Conservation (phyloP, 768 basidiomycete genomes). For the Boletus bicolor region DNA sequence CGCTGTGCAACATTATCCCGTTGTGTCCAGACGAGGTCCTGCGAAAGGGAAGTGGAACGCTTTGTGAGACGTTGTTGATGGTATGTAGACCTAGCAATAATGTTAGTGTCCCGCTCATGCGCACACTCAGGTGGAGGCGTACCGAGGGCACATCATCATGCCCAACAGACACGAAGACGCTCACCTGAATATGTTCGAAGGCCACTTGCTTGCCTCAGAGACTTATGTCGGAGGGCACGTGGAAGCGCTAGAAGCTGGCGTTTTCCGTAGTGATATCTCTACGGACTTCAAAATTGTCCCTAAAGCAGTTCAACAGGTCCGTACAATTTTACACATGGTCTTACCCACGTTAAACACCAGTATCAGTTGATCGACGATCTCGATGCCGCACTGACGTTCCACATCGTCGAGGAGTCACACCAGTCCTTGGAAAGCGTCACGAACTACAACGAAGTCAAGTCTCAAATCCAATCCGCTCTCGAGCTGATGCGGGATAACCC, state of each 20-base stretch:
- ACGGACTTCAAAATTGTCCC: slow-evolving; percentile 96
- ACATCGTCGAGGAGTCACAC: slow-evolving; percentile 65
- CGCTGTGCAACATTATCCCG: slow-evolving; percentile 98
- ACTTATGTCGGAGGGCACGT: slow-evolving; percentile 99
- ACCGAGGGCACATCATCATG: slow-evolving; percentile 89
- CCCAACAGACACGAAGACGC: slow-evolving; percentile 95
- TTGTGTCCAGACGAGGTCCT: slow-evolving; percentile 95
- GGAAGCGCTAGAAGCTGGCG: slow-evolving; percentile 96
- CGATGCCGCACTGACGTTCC: slow-evolving; percentile 88
- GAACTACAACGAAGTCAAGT: slow-evolving; percentile 93
- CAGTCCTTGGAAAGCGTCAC: slow-evolving; percentile 76
- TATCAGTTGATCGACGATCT: slow-evolving; percentile 87
- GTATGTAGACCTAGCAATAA: slow-evolving; percentile 42
- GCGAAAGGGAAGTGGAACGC: slow-evolving; percentile 92
- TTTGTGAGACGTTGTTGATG: slow-evolving; percentile 98
- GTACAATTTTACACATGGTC: neutral
- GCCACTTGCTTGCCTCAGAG: slow-evolving; percentile 94
- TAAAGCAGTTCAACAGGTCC: slow-evolving; percentile 75
- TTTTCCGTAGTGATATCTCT: slow-evolving; percentile 93
- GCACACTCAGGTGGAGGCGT: slow-evolving; percentile 83
- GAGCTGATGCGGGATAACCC: slow-evolving; percentile 92
- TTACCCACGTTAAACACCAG: neutral
- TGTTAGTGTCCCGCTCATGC: slow-evolving; percentile 2
- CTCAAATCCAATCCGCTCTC: slow-evolving; percentile 68
- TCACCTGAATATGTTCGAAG: slow-evolving; percentile 90